These are phyloP conservation scores for Citrus unshiu DNA, from an alignment of 345 rosid genomes.

Conservation along the genomic window DNA sequence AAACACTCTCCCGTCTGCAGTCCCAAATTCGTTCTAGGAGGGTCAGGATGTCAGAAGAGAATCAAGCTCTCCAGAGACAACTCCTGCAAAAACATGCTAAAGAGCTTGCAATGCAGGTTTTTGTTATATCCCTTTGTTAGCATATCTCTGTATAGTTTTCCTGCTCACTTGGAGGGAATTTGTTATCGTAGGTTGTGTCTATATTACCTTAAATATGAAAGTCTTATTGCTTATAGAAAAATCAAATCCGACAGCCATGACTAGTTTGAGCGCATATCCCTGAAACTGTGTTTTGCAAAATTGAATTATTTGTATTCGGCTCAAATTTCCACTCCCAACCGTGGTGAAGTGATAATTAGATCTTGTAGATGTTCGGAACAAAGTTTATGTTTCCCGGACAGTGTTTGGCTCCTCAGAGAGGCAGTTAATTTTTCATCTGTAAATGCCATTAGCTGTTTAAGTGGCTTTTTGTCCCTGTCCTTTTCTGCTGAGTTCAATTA, in stretches of 20 bases:
- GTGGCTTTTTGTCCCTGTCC: not conserved
- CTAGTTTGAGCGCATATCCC: not conserved
- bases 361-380: not conserved
- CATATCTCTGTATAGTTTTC: not conserved
- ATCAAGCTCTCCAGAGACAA: constrained; percentile 86
- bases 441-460: not conserved
- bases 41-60: constrained; percentile 84
- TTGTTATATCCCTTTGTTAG: not conserved
- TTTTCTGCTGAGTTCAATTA: not conserved
- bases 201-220: not conserved
- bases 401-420: not conserved
- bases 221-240: not conserved
- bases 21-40: constrained; percentile 81
- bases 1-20: constrained; percentile 82
- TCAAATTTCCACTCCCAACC: not conserved
- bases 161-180: not conserved
- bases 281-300: not conserved
- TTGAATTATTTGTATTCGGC: not conserved
- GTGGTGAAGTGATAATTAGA: too few species aligned
- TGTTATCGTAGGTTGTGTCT: not conserved
- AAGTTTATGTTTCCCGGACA: not conserved
- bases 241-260: not conserved
- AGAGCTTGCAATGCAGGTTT: constrained; percentile 76
- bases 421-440: not conserved
- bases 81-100: constrained; percentile 85